These are phyloP conservation scores for Tetracentron sinense DNA, from an alignment of 164 flowering plant species.

Conservation along the genomic window DNA sequence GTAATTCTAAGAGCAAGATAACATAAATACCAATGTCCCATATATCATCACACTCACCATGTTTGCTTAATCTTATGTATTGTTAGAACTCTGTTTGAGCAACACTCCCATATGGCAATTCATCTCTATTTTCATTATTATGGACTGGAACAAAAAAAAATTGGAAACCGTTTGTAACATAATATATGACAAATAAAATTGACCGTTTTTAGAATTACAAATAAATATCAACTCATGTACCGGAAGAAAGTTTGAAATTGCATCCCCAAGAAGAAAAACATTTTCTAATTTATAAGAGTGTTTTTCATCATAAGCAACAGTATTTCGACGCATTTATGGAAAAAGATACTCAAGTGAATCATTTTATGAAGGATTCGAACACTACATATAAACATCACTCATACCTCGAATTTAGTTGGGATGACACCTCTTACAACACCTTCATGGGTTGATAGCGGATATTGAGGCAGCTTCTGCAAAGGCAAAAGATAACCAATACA, in stretches of 20 bases:
- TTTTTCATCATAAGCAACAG: constrained; percentile 47
- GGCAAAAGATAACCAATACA: not conserved
- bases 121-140: constrained; percentile 56
- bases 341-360: no score
- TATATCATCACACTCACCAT: no score
- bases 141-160: constrained; percentile 45
- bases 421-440: constrained; percentile 47
- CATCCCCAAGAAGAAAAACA: constrained; percentile 58
- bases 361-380: no score
- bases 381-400: no score
- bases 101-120: constrained; percentile 42
- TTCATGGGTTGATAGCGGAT: constrained; percentile 77
- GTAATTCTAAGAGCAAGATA: no score
- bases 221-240: constrained; percentile 31
- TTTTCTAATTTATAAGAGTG: constrained; percentile 22
- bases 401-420: constrained; percentile 72
- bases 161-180: no score
- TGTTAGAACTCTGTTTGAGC: constrained; percentile 62
- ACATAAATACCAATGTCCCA: no score
- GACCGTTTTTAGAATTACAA: not conserved
- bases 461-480: constrained; percentile 67
- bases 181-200: not conserved
- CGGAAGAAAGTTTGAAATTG: constrained; percentile 75
- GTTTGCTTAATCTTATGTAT: constrained; percentile 41
- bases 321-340: constrained; percentile 32